Conservation (phyloP, 2,329 filamentous ascomycete genomes). For the Byssoonygena ceratinophila region DNA sequence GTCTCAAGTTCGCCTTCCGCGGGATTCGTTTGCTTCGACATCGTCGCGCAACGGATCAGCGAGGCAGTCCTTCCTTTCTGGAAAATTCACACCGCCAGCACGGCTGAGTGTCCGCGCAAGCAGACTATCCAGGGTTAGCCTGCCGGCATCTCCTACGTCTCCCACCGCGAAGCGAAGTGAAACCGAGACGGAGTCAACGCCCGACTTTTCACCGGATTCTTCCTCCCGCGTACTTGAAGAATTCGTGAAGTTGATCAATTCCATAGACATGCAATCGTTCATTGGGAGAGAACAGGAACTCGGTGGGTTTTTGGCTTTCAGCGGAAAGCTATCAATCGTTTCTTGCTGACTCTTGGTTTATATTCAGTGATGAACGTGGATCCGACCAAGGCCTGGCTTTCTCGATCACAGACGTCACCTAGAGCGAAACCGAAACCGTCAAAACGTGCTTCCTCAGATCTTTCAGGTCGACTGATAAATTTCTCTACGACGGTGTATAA, state of each 20-base stretch:
- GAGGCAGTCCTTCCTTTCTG: neutral
- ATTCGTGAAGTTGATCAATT: slow-evolving; percentile 58
- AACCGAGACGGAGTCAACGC: slow-evolving; percentile 29
- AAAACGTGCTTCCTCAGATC: slow-evolving; percentile 19
- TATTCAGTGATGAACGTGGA: slow-evolving; percentile 7
- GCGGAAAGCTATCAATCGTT: too few relatives aligned
- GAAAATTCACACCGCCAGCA: neutral
- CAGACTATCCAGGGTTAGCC: neutral
- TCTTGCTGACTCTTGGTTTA: neutral
- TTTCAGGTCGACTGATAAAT: slow-evolving; percentile 39
- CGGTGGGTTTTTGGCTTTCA: slow-evolving; percentile 12
- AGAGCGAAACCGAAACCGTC: slow-evolving; percentile 30
- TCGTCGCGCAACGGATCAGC: neutral
- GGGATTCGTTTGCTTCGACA: neutral
- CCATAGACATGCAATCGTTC: slow-evolving; percentile 56
- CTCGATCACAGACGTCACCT: slow-evolving; percentile 12
- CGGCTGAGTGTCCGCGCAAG: neutral
- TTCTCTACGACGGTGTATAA: slow-evolving; percentile 67
- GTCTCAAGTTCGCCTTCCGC: neutral
- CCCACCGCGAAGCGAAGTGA: neutral
- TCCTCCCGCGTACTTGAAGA: slow-evolving; percentile 52
- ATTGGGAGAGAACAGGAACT: slow-evolving; percentile 35
- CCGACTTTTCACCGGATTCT: slow-evolving; percentile 19
- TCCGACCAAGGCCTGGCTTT: neutral
- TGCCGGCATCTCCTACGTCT: neutral